A percentile compares a stretch with the other conserved stretches of the same genome.
Conservation (phyloP, 2,329 filamentous ascomycete species). For the Hypoxylon sp. region DNA sequence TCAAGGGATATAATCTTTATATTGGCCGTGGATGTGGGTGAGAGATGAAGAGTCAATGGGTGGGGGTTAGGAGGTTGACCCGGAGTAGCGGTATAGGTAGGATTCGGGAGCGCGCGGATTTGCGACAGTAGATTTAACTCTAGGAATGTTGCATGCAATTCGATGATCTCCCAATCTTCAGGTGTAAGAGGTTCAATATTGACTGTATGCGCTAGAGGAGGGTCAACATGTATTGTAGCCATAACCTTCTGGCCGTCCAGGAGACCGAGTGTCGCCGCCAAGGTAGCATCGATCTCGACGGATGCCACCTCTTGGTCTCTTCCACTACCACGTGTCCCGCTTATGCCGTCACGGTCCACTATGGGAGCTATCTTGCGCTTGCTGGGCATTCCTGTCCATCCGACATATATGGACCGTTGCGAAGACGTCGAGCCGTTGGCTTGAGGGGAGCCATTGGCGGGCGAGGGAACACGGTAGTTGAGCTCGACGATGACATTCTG, state of each 20-base stretch:
- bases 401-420: slow-evolving; percentile 83
- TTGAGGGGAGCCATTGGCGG: slow-evolving; percentile 57
- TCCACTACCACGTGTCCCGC: slow-evolving; percentile 66
- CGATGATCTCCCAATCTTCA: slow-evolving; percentile 99
- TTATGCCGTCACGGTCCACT: slow-evolving; percentile 79
- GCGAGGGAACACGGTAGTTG: slow-evolving; percentile 72
- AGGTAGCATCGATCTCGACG: slow-evolving; percentile 88
- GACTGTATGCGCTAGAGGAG: slow-evolving; percentile 90
- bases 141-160: slow-evolving; percentile 94
- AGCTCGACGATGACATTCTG: slow-evolving; percentile 98
- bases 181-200: slow-evolving; percentile 96
- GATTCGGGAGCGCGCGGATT: slow-evolving; percentile 93
- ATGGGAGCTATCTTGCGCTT: slow-evolving; percentile 82
- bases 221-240: slow-evolving; percentile 83
- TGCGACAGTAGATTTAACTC: slow-evolving; percentile 94
- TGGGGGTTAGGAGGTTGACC: slow-evolving; percentile 71
- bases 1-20: slow-evolving; percentile 87
- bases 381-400: slow-evolving; percentile 98
- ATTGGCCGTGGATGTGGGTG: slow-evolving; percentile 94
- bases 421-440: slow-evolving; percentile 59
- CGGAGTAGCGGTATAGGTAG: slow-evolving; percentile 69
- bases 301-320: slow-evolving; percentile 81
- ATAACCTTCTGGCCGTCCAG: slow-evolving; percentile 84
- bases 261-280: slow-evolving; percentile 82
- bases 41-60: slow-evolving; percentile 90